A percentile compares a stretch with the other conserved stretches of the same genome.
phyloP scores from a whole-genome alignment of 495 filamentous ascomycete species.

The Penicillium lagena region DNA sequence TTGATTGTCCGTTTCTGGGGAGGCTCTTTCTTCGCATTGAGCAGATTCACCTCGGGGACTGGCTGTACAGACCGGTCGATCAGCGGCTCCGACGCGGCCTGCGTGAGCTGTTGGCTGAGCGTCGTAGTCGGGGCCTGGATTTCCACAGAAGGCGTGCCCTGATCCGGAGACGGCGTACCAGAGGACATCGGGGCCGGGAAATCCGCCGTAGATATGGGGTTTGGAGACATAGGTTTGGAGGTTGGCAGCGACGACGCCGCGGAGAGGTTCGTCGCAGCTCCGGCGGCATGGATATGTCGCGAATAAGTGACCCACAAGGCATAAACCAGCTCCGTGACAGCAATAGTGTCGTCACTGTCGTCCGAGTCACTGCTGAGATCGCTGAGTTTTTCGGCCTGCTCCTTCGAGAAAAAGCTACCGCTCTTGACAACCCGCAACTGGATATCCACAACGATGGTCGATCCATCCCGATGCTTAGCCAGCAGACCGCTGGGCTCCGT shows the following conservation, averaged over 20 bases:
- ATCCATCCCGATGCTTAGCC: conserved; percentile 83
- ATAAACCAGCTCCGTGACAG: conserved; percentile 76
- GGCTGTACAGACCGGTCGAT: conserved; percentile 42
- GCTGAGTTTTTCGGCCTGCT: conserved; percentile 31
- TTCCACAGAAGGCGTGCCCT: conserved; percentile 17
- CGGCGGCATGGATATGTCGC: conserved; percentile 75
- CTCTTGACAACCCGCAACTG: conserved; percentile 95
- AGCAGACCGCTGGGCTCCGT: conserved; percentile 73
- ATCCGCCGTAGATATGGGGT: conserved; percentile 3
- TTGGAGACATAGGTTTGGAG: conserved; percentile 14
- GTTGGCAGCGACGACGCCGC: conserved; percentile 15
- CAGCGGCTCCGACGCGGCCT: conserved; percentile 53
- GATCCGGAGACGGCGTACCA: background rate
- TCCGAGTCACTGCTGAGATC: conserved; percentile 26
- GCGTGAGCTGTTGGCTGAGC: conserved; percentile 69
- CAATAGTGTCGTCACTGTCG: conserved; percentile 31
- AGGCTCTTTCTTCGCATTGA: conserved; percentile 22
- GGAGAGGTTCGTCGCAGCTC: conserved; percentile 45
- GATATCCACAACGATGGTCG: conserved; percentile 85
- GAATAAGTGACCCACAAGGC: conserved; percentile 98
- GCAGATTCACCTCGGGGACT: conserved; percentile 27
- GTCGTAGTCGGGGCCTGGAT: conserved; percentile 53
- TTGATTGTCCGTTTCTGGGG: conserved; percentile 71
- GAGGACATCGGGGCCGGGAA: background rate
- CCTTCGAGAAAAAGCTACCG: conserved; percentile 48